These are phyloP conservation scores for Picea engelmannii DNA, from an alignment of 83 land plant species.

Conservation along the genomic window DNA sequence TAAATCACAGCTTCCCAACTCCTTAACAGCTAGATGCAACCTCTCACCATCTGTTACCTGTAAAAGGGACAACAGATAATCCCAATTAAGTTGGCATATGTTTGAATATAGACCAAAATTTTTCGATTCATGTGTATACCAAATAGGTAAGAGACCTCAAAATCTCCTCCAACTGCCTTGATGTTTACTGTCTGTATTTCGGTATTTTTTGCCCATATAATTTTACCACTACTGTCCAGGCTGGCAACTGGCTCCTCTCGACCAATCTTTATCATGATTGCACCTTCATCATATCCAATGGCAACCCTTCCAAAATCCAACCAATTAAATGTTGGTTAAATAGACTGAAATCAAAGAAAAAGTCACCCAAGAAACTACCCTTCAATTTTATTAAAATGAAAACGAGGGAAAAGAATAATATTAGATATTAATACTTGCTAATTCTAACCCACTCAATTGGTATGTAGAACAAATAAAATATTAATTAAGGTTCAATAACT, in stretches of 20 bases:
- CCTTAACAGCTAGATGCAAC: constrained; percentile 47
- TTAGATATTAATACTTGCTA: no score
- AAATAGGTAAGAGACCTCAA: constrained; percentile 23
- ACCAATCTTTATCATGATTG: constrained; percentile 53
- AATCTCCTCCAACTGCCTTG: constrained; percentile 38
- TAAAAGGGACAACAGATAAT: not conserved
- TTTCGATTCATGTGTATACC: not conserved
- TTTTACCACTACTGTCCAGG: constrained; percentile 50
- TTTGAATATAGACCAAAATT: not conserved
- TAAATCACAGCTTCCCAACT: constrained; percentile 53
- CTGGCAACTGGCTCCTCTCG: constrained; percentile 54
- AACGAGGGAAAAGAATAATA: no score
- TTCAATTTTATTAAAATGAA: no score
- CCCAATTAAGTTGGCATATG: not conserved
- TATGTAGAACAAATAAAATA: no score
- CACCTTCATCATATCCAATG: constrained; percentile 55
- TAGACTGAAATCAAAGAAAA: not conserved
- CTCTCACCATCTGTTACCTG: constrained; percentile 55
- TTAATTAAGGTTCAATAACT: no score
- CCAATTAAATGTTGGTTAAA: not conserved
- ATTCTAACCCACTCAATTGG: no score
- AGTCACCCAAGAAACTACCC: not conserved
- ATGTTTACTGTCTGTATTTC: constrained; percentile 53
- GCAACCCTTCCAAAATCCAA: constrained; percentile 31
- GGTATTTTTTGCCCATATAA: constrained; percentile 49